Evolutionary conservation across 352 stramenopile species (phyloP), one percentile per base, ranked within the genome.

Genomic region (Thalassiosira exigua): DNA sequence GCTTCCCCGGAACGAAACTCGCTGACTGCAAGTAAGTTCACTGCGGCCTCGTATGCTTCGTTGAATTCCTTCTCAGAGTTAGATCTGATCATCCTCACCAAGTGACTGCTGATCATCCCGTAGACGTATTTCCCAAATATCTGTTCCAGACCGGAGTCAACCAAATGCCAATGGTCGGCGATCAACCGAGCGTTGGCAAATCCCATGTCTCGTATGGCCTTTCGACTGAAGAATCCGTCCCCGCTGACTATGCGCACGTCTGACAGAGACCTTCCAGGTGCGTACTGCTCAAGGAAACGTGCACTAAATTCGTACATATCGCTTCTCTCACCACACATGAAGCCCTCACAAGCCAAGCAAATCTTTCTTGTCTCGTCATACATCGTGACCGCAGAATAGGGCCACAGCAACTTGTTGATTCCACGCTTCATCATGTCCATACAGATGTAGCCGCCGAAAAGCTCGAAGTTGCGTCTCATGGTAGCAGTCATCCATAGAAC

Each of bases 111-210:
- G 12, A 81, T 22, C 11, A 81, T 42, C 22, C 59, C 32, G 39
- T 57, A 41, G 39, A 32, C 22, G 39, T 11, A n/a, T 4, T 57
- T 60, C 3, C 57, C 53, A 39, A 78, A 73, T 2, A 48, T 60
- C 54, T 82, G 71, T 21, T 51, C 27, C 14, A 82, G 7, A 9
- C 59, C 59, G 52, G 53, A 73, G 29, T 78, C 58, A 44, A 78
- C 14, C 36, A 14, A 14, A 44, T n/a, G n/a, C n/a, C n/a, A n/a
- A n/a, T n/a, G n/a, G n/a, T n/a, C n/a, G n/a, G n/a, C n/a, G n/a
- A n/a, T n/a, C n/a, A 53, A 66, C 9, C 5, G 4, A n/a, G 32
- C 26, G 54, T 52, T 9, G 17, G 21, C 17, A 11, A 66, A 53
- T n/a, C 57, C 57, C 3, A 51, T 11, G 3, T 21, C 9, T 24